Conservation (phyloP, 192 early-diverging fungal genomes). For the Mortierella alpina region DNA sequence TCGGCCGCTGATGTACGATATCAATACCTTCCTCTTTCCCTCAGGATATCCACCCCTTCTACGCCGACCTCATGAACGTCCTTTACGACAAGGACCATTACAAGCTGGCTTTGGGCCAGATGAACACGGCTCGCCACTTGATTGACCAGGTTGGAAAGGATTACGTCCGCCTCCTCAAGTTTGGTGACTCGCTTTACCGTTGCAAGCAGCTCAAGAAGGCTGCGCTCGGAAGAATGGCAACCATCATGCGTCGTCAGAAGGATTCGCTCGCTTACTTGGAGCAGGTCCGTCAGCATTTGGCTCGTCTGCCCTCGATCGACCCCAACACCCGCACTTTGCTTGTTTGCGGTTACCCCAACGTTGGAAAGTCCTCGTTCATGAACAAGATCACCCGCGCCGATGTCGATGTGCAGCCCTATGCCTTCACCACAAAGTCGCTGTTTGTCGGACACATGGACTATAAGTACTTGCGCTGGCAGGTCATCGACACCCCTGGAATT, state of each 20-base stretch:
- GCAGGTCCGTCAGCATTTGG: constrained; percentile 99
- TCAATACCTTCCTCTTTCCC: neutral
- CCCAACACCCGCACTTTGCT: constrained; percentile 99
- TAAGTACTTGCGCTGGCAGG: constrained; percentile 99
- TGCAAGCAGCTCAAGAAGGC: constrained; percentile 99
- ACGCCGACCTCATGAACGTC: constrained; percentile 99
- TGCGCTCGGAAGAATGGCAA: constrained; percentile 98
- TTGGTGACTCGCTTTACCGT: constrained; percentile 98
- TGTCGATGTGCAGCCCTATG: constrained; percentile 99
- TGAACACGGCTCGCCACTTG: constrained; percentile 97
- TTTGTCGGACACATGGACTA: constrained; percentile 99
- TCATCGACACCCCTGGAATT: constrained; percentile 99
- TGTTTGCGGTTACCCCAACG: constrained; percentile 99
- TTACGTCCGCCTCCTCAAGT: constrained; percentile 96
- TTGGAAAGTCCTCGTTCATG: constrained; percentile 98
- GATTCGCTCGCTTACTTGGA: constrained; percentile 97
- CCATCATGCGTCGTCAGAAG: constrained; percentile 99
- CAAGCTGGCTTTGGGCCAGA: constrained; percentile 98
- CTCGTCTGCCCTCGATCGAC: constrained; percentile 98
- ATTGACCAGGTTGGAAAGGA: constrained; percentile 98
- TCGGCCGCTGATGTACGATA: neutral
- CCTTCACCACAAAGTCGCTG: constrained; percentile 99
- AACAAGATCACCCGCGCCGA: constrained; percentile 99
- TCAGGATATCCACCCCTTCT: constrained; percentile 99
- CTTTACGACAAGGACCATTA: constrained; percentile 99